Percentiles rank a stretch among this genome's conserved stretches.
phyloP scores from a whole-genome alignment of 345 rosid species.

The Euphorbia tirucalli region DNA sequence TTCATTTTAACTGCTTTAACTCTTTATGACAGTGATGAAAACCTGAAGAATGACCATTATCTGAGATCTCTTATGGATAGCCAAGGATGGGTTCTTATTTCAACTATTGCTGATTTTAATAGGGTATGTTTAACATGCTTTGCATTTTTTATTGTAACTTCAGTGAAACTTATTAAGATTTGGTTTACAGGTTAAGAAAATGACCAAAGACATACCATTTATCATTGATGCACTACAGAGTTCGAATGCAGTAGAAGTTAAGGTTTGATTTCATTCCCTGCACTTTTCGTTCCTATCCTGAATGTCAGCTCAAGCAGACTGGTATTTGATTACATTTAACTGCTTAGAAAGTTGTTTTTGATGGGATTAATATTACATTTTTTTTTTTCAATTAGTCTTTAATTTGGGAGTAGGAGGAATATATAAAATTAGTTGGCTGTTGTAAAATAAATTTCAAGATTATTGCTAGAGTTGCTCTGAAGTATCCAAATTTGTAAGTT shows the following conservation, averaged over 20 bases:
- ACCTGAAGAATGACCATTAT: constrained; percentile 65
- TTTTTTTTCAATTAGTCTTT: background rate
- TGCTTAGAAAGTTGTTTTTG: background rate
- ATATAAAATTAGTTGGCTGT: background rate
- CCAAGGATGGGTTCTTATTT: constrained; percentile 83
- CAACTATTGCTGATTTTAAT: constrained; percentile 73
- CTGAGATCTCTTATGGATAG: constrained; percentile 83
- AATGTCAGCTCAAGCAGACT: background rate
- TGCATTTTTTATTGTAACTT: background rate
- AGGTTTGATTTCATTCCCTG: constrained; percentile 47
- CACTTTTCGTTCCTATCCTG: constrained; percentile 10
- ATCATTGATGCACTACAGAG: constrained; percentile 72
- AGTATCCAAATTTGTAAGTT: background rate
- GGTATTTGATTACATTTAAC: background rate
- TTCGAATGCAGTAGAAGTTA: constrained; percentile 69
- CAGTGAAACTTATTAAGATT: background rate
- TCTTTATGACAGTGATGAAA: constrained; percentile 71
- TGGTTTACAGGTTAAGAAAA: constrained; percentile 67
- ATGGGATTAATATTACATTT: background rate
- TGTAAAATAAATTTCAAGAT: background rate
- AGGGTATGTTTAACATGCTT: constrained; percentile 54
- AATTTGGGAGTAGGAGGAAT: background rate
- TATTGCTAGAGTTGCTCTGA: background rate
- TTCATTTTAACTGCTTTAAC: constrained; percentile 12
- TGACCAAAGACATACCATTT: constrained; percentile 69